Percentiles rank a stretch among this genome's conserved stretches.
Evolutionary conservation across 164 flowering plant genomes (phyloP).

Genomic region (Annona cherimola): DNA sequence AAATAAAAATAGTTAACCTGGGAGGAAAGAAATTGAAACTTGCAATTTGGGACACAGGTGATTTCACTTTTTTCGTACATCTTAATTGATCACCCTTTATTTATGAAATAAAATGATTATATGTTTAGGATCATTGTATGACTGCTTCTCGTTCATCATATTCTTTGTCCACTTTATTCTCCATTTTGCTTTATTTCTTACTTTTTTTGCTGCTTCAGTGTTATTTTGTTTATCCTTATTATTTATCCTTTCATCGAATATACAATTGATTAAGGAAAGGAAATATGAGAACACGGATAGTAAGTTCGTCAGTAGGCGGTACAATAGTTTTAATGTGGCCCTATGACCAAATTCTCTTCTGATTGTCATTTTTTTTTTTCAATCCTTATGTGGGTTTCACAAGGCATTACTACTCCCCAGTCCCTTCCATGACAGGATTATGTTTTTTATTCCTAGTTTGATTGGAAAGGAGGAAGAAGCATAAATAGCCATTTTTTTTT

Average conservation of each 20-base stretch:
- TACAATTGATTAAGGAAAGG: background rate
- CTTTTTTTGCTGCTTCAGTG: background rate
- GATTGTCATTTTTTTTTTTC: background rate
- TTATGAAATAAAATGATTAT: background rate
- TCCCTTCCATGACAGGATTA: no score
- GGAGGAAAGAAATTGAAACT: slow-evolving; percentile 89
- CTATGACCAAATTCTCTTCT: background rate
- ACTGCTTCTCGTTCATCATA: background rate
- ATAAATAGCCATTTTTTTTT: no score
- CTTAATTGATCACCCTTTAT: background rate
- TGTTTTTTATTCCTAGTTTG: no score
- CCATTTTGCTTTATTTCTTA: background rate
- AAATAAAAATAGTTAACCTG: slow-evolving; percentile 62
- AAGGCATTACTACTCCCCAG: no score
- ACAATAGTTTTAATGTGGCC: background rate
- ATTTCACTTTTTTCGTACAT: background rate
- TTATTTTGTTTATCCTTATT: background rate
- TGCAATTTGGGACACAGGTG: slow-evolving; percentile 92
- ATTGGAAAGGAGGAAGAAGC: no score
- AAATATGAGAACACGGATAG: background rate
- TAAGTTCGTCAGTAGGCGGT: background rate
- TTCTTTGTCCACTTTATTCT: background rate
- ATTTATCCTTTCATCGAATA: background rate
- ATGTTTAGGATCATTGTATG: background rate
- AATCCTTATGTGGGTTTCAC: background rate